Base-by-base conservation (phyloP, 1,139 yeast species). In the Candida freyschussii region DNA sequence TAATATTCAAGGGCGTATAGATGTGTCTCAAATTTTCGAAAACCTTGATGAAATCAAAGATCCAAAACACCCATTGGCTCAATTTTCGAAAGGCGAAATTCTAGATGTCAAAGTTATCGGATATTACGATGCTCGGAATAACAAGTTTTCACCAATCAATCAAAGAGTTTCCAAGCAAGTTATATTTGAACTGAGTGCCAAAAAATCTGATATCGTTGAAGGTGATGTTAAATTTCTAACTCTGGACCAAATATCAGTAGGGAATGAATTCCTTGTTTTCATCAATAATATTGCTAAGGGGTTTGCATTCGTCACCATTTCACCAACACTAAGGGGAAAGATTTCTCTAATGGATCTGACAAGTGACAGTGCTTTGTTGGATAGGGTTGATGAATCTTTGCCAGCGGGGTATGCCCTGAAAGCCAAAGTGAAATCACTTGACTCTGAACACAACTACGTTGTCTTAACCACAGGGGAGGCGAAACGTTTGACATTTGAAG, bases 1-100 rank as follows among this genome's bases (percentile, higher is more conserved):
- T 40, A 80, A 82, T 52, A 66, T 79, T 43, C 83, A 75, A 50
- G 96, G 95, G 26, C 73, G 94, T 54, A 63, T 89, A 36, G 95
- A 85, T 51, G 68, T 80, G 14, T 73, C 91, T 8, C 83, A 84
- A 56, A 65, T 83, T 34, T 82, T 74, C 59, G 78, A 76, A 32
- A 47, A 56, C 1, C 60, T 64, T 44, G 59, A 65, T 3, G 81
- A 77, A 23, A 81, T 86, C 32, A 61, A 66, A 36, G 77, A 85
- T 52, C 57, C 57, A 22, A 65, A 62, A 40, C 67, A 69, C 29
- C 95, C 95, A 26, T 65, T 85, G 34, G 56, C 71, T 3, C 61
- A 61, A 29, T 85, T 80, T 62, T 65, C 69, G 36, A 69, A 63
- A 39, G 89, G 81, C 30, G 73, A 78, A 23, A 57, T 62, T 5